Evolutionary conservation across 768 basidiomycete species (phyloP).

Genomic region (Mrakia hoshinonis): DNA sequence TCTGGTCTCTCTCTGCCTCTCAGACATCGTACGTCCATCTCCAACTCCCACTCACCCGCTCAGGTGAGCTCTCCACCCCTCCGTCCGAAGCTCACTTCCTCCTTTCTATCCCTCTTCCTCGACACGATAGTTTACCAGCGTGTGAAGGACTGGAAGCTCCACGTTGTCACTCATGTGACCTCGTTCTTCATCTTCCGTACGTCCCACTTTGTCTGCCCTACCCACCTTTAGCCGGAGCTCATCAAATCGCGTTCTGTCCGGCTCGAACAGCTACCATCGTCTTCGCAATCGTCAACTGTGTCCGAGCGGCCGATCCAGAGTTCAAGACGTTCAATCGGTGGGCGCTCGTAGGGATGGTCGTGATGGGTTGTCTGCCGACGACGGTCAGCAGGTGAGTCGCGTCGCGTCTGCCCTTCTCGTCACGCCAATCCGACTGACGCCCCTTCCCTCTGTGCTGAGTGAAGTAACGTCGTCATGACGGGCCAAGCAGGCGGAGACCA

Average conservation of each 20-base stretch:
- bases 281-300: slow-evolving; percentile 34
- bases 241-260: not conserved
- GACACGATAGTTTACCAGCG: slow-evolving; percentile 23
- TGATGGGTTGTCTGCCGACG: slow-evolving; percentile 32
- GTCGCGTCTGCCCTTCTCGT: not conserved
- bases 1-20: slow-evolving; percentile 36
- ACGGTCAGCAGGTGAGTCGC: slow-evolving; percentile 23
- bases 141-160: slow-evolving; percentile 34
- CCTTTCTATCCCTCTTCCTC: not conserved
- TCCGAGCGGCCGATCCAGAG: slow-evolving; percentile 32
- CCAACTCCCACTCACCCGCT: not conserved
- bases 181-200: slow-evolving; percentile 37
- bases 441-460: slow-evolving; percentile 9
- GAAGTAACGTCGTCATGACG: slow-evolving; percentile 39
- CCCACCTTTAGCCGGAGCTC: not conserved
- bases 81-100: not conserved
- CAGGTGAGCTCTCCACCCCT: not conserved
- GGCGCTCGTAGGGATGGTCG: slow-evolving; percentile 36
- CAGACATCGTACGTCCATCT: slow-evolving; percentile 7
- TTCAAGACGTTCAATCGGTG: slow-evolving; percentile 31
- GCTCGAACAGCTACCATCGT: slow-evolving; percentile 31
- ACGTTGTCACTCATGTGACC: slow-evolving; percentile 36
- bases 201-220: not conserved
- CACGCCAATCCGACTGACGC: not conserved
- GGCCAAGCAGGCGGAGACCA: slow-evolving; percentile 37